Evolutionary conservation across 805 yeast genomes (phyloP).

Genomic region (Phaffomyces antillensis): DNA sequence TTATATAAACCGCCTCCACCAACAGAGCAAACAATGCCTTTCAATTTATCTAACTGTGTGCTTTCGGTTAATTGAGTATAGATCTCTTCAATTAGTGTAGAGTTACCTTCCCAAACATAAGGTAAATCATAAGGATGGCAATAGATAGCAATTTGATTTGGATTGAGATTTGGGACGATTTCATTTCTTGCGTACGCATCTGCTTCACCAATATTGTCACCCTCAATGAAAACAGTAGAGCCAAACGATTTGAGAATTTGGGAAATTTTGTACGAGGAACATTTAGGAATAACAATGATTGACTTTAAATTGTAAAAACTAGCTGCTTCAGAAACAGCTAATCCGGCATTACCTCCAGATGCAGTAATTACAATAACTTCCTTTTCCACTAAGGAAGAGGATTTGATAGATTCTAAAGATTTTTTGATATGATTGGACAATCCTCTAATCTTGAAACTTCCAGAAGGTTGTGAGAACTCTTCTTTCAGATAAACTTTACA

Average conservation of each 20-base stretch:
- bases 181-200: constrained; percentile 33
- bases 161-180: constrained; percentile 21
- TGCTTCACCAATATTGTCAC: constrained; percentile 44
- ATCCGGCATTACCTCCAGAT: constrained; percentile 51
- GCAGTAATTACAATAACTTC: constrained; percentile 40
- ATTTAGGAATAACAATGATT: constrained; percentile 55
- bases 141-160: constrained; percentile 32
- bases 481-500: constrained; percentile 40
- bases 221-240: constrained; percentile 42
- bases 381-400: constrained; percentile 22
- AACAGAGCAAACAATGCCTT: constrained; percentile 45
- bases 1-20: constrained; percentile 56
- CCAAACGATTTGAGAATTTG: constrained; percentile 39
- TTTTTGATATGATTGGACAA: constrained; percentile 39
- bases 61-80: constrained; percentile 21
- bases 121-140: constrained; percentile 51
- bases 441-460: constrained; percentile 52
- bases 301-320: constrained; percentile 28
- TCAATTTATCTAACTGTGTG: constrained; percentile 23
- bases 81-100: constrained; percentile 40
- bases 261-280: constrained; percentile 39
- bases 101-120: constrained; percentile 49
- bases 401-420: constrained; percentile 22
- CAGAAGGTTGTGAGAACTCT: constrained; percentile 49
- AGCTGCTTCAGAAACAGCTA: constrained; percentile 47